phyloP scores from a whole-genome alignment of 345 rosid genomes.

The Lepidium aucheri region DNA sequence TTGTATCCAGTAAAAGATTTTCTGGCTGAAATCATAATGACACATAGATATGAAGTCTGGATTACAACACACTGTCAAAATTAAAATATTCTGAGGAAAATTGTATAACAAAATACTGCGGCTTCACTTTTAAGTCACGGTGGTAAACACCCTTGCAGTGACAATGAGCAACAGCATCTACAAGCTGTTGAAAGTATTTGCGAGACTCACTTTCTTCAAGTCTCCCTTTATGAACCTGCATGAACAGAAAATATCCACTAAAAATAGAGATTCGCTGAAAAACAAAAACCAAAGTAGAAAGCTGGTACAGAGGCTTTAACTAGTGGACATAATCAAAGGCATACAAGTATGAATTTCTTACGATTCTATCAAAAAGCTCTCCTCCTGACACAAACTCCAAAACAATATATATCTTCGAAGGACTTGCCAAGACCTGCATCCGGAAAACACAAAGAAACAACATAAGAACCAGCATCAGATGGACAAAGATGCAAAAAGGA shows the following conservation, averaged over 20 bases:
- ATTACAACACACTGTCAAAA: constrained; percentile 7
- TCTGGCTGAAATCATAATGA: constrained; percentile 56
- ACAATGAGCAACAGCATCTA: constrained; percentile 82
- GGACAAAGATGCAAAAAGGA: not conserved
- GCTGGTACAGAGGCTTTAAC: not conserved
- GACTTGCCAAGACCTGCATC: constrained; percentile 68
- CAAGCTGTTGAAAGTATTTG: constrained; percentile 83
- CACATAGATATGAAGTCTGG: not conserved
- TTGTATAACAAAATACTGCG: not conserved
- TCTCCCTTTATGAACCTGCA: constrained; percentile 62
- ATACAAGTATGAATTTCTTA: constrained; percentile 26
- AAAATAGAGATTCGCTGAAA: not conserved
- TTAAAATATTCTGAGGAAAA: not conserved
- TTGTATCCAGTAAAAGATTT: constrained; percentile 65
- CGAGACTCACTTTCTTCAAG: constrained; percentile 68
- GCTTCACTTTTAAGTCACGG: constrained; percentile 76
- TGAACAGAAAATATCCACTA: not conserved
- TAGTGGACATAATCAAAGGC: not conserved
- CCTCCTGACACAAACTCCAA: constrained; percentile 93
- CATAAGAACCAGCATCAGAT: not conserved
- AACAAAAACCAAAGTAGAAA: not conserved
- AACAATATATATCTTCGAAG: constrained; percentile 68
- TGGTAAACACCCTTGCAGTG: constrained; percentile 88
- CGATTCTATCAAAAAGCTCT: constrained; percentile 79
- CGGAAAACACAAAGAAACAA: not conserved